These are phyloP conservation scores for Monosporozyma aerobia DNA, from an alignment of 805 yeast species.

Conservation along the genomic window DNA sequence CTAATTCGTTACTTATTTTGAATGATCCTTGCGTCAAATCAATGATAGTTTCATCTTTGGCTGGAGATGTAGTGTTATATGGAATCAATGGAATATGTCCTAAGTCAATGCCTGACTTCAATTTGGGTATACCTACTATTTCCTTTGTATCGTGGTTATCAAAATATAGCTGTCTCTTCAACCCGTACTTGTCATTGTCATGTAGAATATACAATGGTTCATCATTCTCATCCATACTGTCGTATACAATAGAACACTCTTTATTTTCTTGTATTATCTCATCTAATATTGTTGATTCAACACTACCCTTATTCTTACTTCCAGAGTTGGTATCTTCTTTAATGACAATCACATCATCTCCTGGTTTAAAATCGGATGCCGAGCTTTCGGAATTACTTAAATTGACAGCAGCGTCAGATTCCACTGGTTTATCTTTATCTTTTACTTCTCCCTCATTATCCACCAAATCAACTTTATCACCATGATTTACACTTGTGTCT, in stretches of 20 bases:
- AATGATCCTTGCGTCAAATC: conserved; percentile 23
- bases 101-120: neutral
- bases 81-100: neutral
- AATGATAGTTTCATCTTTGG: neutral
- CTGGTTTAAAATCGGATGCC: neutral
- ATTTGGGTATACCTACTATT: neutral
- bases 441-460: neutral
- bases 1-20: conserved; percentile 20
- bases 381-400: neutral
- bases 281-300: neutral
- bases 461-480: neutral
- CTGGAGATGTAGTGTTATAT: neutral
- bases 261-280: neutral
- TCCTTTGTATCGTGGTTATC: neutral
- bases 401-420: neutral
- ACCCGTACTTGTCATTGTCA: neutral
- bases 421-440: neutral
- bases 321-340: neutral
- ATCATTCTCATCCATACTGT: conserved; percentile 2
- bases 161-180: neutral
- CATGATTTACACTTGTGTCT: conserved; percentile 6
- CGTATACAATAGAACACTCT: neutral
- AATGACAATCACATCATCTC: neutral
- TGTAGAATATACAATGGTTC: no score
- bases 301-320: neutral